Conservation (phyloP, 2,329 filamentous ascomycete genomes). For the Diaporthe amygdali region DNA sequence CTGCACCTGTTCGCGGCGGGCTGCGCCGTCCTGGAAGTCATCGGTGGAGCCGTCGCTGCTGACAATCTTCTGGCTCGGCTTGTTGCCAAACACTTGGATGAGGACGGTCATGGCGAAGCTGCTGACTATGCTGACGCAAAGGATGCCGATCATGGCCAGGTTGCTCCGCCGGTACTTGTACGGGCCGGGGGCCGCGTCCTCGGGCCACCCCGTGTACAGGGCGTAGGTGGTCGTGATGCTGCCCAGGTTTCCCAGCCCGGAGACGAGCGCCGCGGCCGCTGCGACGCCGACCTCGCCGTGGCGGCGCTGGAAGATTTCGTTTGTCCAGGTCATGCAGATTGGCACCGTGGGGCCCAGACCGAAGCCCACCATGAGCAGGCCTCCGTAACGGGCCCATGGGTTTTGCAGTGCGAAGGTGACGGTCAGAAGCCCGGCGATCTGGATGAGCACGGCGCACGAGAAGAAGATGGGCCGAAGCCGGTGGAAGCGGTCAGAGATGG, state of each 20-base stretch:
- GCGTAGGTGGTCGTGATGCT: slow-evolving; percentile 89
- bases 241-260: slow-evolving; percentile 84
- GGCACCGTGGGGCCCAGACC: slow-evolving; percentile 90
- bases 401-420: slow-evolving; percentile 75
- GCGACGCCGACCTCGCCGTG: slow-evolving; percentile 92
- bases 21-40: slow-evolving; percentile 64
- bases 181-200: slow-evolving; percentile 71
- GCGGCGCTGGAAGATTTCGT: slow-evolving; percentile 85
- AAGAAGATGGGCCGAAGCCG: slow-evolving; percentile 82
- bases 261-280: slow-evolving; percentile 83
- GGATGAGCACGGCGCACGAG: slow-evolving; percentile 74
- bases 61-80: slow-evolving; percentile 52
- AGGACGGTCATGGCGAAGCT: slow-evolving; percentile 72
- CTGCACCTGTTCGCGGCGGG: slow-evolving; percentile 61
- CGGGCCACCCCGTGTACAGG: slow-evolving; percentile 85
- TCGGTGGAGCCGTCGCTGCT: slow-evolving; percentile 43
- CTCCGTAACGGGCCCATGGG: slow-evolving; percentile 85
- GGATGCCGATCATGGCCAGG: slow-evolving; percentile 84
- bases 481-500: slow-evolving; percentile 87
- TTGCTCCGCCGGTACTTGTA: slow-evolving; percentile 83
- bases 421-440: slow-evolving; percentile 81
- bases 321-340: slow-evolving; percentile 93
- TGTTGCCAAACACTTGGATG: slow-evolving; percentile 63
- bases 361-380: slow-evolving; percentile 88
- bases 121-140: slow-evolving; percentile 77